Evolutionary conservation across 2,329 filamentous ascomycete species (phyloP).

Genomic region (Apiospora arundinis): DNA sequence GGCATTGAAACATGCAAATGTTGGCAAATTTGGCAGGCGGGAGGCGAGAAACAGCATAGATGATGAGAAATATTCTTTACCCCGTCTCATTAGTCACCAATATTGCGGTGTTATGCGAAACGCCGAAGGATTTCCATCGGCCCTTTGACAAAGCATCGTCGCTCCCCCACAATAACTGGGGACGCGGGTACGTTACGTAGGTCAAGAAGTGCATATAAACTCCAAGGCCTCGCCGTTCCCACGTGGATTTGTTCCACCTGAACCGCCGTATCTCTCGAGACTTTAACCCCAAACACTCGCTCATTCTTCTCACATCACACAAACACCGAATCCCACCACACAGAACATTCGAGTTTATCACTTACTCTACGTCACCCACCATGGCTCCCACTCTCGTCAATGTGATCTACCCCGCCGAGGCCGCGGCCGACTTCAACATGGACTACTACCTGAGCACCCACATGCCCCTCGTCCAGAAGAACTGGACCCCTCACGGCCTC

Average conservation of each 20-base stretch:
- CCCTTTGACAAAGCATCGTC: constrained; percentile 1
- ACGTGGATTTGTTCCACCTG: neutral
- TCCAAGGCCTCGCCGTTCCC: neutral
- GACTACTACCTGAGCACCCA: constrained; percentile 55
- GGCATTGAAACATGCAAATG: neutral
- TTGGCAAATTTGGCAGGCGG: neutral
- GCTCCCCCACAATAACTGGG: constrained; percentile 3
- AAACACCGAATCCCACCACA: neutral
- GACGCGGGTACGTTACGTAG: neutral
- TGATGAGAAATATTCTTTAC: neutral
- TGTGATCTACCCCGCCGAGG: constrained; percentile 49
- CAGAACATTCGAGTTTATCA: neutral
- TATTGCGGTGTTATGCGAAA: constrained; percentile 4
- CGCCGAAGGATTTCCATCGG: constrained; percentile 3
- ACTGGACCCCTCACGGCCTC: constrained; percentile 48
- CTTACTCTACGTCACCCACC: neutral
- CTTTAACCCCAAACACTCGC: neutral
- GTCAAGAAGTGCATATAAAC: neutral
- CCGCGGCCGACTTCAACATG: constrained; percentile 50
- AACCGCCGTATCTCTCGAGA: neutral
- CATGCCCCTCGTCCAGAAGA: constrained; percentile 50
- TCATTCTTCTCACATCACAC: neutral
- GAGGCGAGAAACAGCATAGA: neutral
- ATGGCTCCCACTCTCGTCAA: constrained; percentile 35
- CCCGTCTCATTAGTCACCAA: neutral